Percentiles rank a stretch among this genome's conserved stretches.
Conservation (phyloP, 306 rosid genomes). For the Macrotyloma uniflorum region DNA sequence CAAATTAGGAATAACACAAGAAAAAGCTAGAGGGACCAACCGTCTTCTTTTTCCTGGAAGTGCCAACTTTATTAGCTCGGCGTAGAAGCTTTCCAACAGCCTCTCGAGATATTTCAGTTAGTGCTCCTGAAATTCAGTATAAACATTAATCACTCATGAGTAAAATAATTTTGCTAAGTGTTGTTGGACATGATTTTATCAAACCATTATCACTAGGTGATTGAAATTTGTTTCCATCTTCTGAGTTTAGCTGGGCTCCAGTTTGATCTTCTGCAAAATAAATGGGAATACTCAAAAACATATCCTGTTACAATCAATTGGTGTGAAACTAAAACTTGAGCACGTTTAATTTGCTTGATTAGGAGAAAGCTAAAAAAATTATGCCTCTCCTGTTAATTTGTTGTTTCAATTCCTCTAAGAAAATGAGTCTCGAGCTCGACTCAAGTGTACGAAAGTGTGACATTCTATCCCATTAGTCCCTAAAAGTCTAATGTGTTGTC, state of each 20-base stretch:
- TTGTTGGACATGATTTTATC: constrained; percentile 13
- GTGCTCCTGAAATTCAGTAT: constrained; percentile 43
- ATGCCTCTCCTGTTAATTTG: not conserved
- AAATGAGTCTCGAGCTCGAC: not conserved
- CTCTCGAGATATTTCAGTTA: constrained; percentile 37
- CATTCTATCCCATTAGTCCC: not conserved
- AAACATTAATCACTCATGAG: constrained; percentile 5
- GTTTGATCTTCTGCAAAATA: constrained; percentile 41
- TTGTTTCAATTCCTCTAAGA: constrained; percentile 17
- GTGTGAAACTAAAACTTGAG: constrained; percentile 16
- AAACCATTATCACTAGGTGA: constrained; percentile 36
- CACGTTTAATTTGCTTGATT: not conserved
- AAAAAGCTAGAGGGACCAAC: constrained; percentile 35
- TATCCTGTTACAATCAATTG: constrained; percentile 2
- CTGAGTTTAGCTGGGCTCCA: constrained; percentile 25
- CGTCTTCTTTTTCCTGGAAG: constrained; percentile 33
- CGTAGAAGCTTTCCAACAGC: constrained; percentile 44
- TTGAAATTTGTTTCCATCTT: constrained; percentile 36
- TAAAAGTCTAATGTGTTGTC: not conserved
- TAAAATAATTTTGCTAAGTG: constrained; percentile 1
- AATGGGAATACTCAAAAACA: constrained; percentile 20
- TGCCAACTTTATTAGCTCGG: constrained; percentile 45
- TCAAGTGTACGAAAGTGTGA: not conserved
- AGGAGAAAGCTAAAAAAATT: not conserved
- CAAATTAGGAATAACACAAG: constrained; percentile 14